A percentile compares a stretch with the other conserved stretches of the same genome.
These are phyloP conservation scores for Coniella vitis DNA, from an alignment of 2,329 filamentous ascomycete genomes.

Conservation along the genomic window DNA sequence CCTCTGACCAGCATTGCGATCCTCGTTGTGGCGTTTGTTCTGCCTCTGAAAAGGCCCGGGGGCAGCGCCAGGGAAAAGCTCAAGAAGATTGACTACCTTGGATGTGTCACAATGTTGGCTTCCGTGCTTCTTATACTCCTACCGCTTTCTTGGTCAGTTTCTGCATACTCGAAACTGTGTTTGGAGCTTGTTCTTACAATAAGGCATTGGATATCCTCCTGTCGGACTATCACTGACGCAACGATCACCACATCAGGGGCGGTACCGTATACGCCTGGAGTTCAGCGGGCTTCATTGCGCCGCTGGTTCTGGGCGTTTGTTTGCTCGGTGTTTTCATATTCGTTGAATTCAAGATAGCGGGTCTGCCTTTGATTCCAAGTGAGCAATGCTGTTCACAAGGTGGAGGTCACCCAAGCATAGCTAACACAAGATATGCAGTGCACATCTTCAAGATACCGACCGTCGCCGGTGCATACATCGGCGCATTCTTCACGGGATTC, in stretches of 20 bases:
- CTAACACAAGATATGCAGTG: too few relatives aligned
- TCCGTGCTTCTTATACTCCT: slow-evolving; percentile 5
- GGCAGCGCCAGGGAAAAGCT: slow-evolving; percentile 12
- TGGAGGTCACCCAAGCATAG: too few relatives aligned
- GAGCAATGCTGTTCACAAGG: too few relatives aligned
- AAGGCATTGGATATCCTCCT: too few relatives aligned
- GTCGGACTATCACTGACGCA: too few relatives aligned
- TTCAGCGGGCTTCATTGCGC: slow-evolving; percentile 10
- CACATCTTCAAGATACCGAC: slow-evolving; percentile 14
- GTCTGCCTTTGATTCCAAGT: not conserved
- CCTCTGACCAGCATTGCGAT: slow-evolving; percentile 13
- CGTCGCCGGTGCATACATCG: slow-evolving; percentile 6
- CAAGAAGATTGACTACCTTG: slow-evolving; percentile 12
- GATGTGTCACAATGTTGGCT: slow-evolving; percentile 10
- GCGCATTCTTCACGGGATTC: slow-evolving; percentile 16
- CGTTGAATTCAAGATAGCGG: slow-evolving; percentile 7
- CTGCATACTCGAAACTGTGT: too few relatives aligned
- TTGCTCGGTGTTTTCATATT: slow-evolving; percentile 9
- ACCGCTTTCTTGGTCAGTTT: not conserved
- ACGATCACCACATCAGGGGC: slow-evolving; percentile 2
- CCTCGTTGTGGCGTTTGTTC: slow-evolving; percentile 11
- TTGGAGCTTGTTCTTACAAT: too few relatives aligned
- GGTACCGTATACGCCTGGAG: slow-evolving; percentile 12
- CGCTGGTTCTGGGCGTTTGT: slow-evolving; percentile 7
- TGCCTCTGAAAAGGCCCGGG: slow-evolving; percentile 13